These are phyloP conservation scores for Purpureocillium takamizusanense DNA, from an alignment of 2,329 filamentous ascomycete species.

Conservation along the genomic window DNA sequence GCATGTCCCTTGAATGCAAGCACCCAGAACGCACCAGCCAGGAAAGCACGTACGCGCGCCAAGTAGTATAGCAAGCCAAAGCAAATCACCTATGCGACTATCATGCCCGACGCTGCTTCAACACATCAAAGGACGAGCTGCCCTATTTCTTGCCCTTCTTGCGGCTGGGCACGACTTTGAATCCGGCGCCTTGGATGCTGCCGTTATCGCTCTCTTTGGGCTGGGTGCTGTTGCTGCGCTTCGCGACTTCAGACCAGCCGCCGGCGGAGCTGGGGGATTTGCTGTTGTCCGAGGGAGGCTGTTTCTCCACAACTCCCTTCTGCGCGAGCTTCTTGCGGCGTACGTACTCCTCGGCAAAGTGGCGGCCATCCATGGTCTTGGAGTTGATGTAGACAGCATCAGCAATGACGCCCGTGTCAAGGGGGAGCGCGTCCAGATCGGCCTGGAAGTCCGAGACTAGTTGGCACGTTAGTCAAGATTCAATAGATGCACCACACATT, in stretches of 20 bases:
- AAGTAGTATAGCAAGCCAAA: too few species aligned
- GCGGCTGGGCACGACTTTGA: slow-evolving; percentile 84
- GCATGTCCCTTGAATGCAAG: too few species aligned
- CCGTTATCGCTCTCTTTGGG: slow-evolving; percentile 33
- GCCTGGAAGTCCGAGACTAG: slow-evolving; percentile 74
- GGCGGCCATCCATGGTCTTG: slow-evolving; percentile 81
- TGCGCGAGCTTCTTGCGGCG: slow-evolving; percentile 89
- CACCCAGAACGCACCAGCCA: too few species aligned
- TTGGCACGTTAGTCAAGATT: neutral
- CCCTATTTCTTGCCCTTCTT: slow-evolving; percentile 79
- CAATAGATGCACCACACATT: slow-evolving; percentile 20
- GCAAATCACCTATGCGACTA: too few species aligned
- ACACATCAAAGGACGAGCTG: slow-evolving; percentile 5
- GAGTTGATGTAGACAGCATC: slow-evolving; percentile 84
- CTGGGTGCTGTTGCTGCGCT: slow-evolving; percentile 59
- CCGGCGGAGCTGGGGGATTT: slow-evolving; percentile 40
- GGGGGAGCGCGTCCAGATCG: slow-evolving; percentile 64
- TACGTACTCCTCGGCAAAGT: slow-evolving; percentile 91
- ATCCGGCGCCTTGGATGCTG: slow-evolving; percentile 46
- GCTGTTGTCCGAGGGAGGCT: slow-evolving; percentile 45
- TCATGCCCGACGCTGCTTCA: slow-evolving; percentile 7
- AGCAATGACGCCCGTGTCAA: slow-evolving; percentile 72
- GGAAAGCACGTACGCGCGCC: too few species aligned
- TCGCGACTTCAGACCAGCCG: slow-evolving; percentile 95
- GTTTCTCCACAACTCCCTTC: slow-evolving; percentile 76